Evolutionary conservation across 352 stramenopile species (phyloP).

Genomic region (Phytophthora uliginosa): DNA sequence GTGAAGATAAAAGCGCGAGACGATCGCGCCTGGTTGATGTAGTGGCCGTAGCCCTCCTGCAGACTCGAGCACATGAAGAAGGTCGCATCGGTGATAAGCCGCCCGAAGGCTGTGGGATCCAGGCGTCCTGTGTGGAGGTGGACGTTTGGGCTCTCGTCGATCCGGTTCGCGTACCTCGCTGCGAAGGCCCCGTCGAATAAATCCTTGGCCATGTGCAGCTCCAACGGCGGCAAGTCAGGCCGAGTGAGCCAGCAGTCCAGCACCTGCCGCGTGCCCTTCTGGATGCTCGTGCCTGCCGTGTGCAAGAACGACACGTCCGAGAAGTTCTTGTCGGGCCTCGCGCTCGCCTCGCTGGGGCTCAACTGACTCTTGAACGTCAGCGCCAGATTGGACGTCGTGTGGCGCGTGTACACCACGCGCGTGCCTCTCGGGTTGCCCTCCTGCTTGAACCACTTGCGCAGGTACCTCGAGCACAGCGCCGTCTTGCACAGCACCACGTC

Average conservation of each 20-base stretch:
- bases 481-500: constrained; percentile 72
- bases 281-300: constrained; percentile 53
- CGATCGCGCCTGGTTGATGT: constrained; percentile 71
- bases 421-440: constrained; percentile 63
- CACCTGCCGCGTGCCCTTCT: constrained; percentile 53
- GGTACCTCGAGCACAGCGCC: constrained; percentile 42
- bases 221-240: constrained; percentile 42
- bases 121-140: constrained; percentile 45
- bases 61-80: constrained; percentile 67
- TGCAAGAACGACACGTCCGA: constrained; percentile 52
- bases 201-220: constrained; percentile 50
- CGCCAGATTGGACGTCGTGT: constrained; percentile 64
- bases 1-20: constrained; percentile 59
- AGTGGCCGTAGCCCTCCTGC: constrained; percentile 70
- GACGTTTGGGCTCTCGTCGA: constrained; percentile 41
- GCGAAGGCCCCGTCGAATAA: constrained; percentile 42
- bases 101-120: constrained; percentile 45
- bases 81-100: constrained; percentile 45
- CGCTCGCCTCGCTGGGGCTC: constrained; percentile 4
- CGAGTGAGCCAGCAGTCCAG: constrained; percentile 52
- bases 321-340: constrained; percentile 48
- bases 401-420: constrained; percentile 68
- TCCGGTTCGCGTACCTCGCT: constrained; percentile 28
- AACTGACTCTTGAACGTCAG: constrained; percentile 34
- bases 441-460: constrained; percentile 66